Conservation (phyloP, 2,329 filamentous ascomycete genomes). For the Arthrobotrys entomopaga region DNA sequence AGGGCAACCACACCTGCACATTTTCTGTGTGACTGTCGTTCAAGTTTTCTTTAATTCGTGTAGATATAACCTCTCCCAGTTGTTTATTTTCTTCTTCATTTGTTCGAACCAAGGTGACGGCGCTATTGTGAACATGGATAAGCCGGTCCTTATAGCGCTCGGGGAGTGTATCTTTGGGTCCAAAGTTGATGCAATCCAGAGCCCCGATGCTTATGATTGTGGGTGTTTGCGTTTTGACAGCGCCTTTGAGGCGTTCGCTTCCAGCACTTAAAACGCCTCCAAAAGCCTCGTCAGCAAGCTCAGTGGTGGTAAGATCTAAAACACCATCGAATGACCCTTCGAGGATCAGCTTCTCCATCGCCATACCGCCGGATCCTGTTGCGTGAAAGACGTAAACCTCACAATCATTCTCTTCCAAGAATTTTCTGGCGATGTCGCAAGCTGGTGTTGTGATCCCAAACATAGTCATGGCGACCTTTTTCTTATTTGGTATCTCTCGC, state of each 20-base stretch:
- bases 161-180: conserved; percentile 68
- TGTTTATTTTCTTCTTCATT: conserved; percentile 68
- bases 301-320: conserved; percentile 77
- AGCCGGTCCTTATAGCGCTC: conserved; percentile 66
- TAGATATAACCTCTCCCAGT: conserved; percentile 69
- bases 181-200: conserved; percentile 69
- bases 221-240: conserved; percentile 69
- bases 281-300: conserved; percentile 72
- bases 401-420: conserved; percentile 64
- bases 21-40: conserved; percentile 62
- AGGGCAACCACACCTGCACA: conserved; percentile 71
- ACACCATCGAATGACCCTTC: conserved; percentile 72
- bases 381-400: conserved; percentile 74
- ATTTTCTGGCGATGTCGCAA: conserved; percentile 68
- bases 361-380: conserved; percentile 74
- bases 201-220: conserved; percentile 67
- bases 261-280: conserved; percentile 74
- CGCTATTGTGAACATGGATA: conserved; percentile 73
- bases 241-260: conserved; percentile 68
- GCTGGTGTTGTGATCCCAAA: conserved; percentile 78
- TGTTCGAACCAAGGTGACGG: conserved; percentile 74
- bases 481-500: conserved; percentile 63
- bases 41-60: conserved; percentile 64
- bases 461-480: conserved; percentile 74
- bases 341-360: conserved; percentile 73